Conservation (phyloP, 352 stramenopile species). For the Globisporangium uncinulatum region DNA sequence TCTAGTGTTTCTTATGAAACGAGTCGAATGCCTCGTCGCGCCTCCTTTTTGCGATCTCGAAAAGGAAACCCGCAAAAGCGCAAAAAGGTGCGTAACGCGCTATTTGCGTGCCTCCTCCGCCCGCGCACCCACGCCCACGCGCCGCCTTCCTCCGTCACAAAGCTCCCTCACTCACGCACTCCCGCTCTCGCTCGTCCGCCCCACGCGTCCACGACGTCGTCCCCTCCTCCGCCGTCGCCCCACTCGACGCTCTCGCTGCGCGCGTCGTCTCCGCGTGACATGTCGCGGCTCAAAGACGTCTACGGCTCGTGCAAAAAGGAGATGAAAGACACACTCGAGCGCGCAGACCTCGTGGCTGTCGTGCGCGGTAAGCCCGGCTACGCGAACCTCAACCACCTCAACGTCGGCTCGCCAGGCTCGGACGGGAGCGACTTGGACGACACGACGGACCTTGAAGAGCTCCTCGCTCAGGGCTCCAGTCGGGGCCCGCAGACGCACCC, state of each 20-base stretch:
- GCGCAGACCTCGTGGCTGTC: conserved; percentile 56
- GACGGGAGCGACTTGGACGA: conserved; percentile 78
- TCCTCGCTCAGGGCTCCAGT: conserved; percentile 66
- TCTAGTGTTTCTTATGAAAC: no score
- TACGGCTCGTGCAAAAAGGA: conserved; percentile 76
- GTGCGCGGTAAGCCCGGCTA: conserved; percentile 74
- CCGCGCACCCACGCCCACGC: no score
- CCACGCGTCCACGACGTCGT: conserved; percentile 2
- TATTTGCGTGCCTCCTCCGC: no score
- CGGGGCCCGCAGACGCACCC: conserved; percentile 70
- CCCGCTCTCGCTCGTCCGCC: background rate
- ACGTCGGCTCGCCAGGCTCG: conserved; percentile 66
- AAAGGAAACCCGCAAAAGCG: no score
- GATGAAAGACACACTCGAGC: conserved; percentile 71
- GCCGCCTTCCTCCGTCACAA: no score
- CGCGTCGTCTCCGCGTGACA: conserved; percentile 11
- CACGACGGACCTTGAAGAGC: conserved; percentile 71
- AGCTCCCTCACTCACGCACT: background rate
- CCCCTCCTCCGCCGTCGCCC: background rate
- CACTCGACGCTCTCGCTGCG: conserved; percentile 1
- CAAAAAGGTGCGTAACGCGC: no score
- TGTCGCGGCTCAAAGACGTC: conserved; percentile 71
- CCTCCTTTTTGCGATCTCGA: no score
- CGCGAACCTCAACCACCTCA: conserved; percentile 79
- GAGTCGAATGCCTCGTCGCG: no score